Evolutionary conservation across 371 early-diverging fungal species (phyloP).

Genomic region (Gilbertella persicaria): DNA sequence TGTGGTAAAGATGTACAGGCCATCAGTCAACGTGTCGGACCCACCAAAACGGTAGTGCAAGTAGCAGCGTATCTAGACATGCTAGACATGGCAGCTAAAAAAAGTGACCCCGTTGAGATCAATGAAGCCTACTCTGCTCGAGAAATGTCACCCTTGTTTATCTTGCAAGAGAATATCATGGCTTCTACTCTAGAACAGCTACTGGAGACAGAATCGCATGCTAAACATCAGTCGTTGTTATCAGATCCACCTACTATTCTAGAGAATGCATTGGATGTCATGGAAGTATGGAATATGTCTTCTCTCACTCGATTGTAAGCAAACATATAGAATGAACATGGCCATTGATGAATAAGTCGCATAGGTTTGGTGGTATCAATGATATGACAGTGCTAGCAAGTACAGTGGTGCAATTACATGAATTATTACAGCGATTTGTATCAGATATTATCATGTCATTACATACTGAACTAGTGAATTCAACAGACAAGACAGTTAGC

Average conservation of each 20-base stretch:
- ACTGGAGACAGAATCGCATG: constrained; percentile 13
- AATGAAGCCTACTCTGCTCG: constrained; percentile 3
- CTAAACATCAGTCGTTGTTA: constrained; percentile 7
- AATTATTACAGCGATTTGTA: constrained; percentile 10
- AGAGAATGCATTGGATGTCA: constrained; percentile 5
- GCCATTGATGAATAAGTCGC: not conserved
- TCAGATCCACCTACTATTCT: not conserved
- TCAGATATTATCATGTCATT: constrained; percentile 7
- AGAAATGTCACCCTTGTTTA: constrained; percentile 20
- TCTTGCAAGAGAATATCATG: constrained; percentile 8
- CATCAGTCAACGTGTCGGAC: constrained; percentile 25
- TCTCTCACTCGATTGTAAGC: constrained; percentile 16
- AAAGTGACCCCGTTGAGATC: not conserved
- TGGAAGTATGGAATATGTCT: constrained; percentile 19
- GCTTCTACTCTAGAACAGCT: not conserved
- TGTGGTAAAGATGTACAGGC: constrained; percentile 16
- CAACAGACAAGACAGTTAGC: constrained; percentile 5
- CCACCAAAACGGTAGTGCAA: constrained; percentile 22
- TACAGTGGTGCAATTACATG: constrained; percentile 7
- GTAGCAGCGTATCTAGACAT: constrained; percentile 17
- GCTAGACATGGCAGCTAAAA: constrained; percentile 7
- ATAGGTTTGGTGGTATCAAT: constrained; percentile 3
- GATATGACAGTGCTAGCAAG: constrained; percentile 19
- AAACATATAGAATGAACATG: not conserved
- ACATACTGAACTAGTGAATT: constrained; percentile 12